Conservation (phyloP, 2,329 filamentous ascomycete genomes). For the Scortechinia acanthostroma region DNA sequence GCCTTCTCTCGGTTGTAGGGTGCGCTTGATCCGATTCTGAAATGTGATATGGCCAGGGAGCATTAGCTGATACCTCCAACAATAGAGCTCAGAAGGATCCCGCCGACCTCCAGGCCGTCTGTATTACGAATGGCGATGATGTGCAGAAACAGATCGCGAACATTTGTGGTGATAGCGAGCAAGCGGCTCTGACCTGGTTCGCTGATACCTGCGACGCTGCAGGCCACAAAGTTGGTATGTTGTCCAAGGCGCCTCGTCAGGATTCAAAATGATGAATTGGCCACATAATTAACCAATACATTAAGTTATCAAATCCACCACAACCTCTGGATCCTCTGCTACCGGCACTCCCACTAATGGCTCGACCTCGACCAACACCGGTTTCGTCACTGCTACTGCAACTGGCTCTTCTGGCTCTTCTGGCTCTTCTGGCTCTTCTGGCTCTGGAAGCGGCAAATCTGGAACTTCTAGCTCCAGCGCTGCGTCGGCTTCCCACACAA, state of each 20-base stretch:
- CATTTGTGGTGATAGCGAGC: neutral
- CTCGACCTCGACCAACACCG: constrained; percentile 3
- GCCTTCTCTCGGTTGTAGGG: neutral
- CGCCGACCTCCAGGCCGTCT: neutral
- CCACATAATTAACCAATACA: no score
- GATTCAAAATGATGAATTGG: no score
- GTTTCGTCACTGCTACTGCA: constrained; percentile 1
- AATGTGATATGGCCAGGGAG: neutral
- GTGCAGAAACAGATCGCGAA: neutral
- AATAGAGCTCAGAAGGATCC: constrained; percentile 1
- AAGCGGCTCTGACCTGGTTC: neutral
- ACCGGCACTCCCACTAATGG: constrained; percentile 6
- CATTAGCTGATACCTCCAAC: no score
- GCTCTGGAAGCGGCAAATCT: neutral
- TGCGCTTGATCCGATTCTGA: neutral
- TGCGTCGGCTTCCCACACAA: constrained; percentile 18
- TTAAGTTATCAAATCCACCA: constrained; percentile 4
- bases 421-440: neutral
- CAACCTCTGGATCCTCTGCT: neutral
- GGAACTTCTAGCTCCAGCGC: constrained; percentile 8
- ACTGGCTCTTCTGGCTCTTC: constrained; percentile 10
- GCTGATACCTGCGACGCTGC: neutral
- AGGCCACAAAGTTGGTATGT: constrained; percentile 1
- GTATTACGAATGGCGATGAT: neutral
- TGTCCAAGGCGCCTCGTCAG: neutral